These are phyloP conservation scores for Fusarium graminum DNA, from an alignment of 2,329 filamentous ascomycete species.

Conservation along the genomic window DNA sequence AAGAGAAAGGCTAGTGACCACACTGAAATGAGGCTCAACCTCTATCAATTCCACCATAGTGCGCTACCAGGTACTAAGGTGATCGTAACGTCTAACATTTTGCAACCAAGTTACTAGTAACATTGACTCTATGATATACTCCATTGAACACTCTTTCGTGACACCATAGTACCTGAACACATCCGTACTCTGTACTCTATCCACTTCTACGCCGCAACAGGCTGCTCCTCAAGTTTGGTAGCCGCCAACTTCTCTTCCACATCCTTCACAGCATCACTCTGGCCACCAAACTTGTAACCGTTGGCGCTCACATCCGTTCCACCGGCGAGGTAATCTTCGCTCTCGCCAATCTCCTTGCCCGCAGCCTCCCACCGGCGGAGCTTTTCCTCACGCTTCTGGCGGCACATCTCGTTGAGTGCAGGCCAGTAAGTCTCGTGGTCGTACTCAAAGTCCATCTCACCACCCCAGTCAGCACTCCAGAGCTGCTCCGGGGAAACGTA, in stretches of 20 bases:
- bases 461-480: conserved; percentile 79
- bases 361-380: conserved; percentile 80
- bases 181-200: neutral
- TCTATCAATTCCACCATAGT: neutral
- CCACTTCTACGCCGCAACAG: conserved; percentile 35
- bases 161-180: conserved; percentile 2
- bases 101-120: neutral
- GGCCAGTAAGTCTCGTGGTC: conserved; percentile 93
- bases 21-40: conserved; percentile 1
- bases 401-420: conserved; percentile 78
- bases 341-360: conserved; percentile 86
- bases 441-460: conserved; percentile 90
- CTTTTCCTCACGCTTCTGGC: conserved; percentile 72
- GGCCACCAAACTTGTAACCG: conserved; percentile 50
- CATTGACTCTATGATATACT: neutral
- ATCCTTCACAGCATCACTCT: conserved; percentile 35
- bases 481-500: conserved; percentile 87
- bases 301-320: conserved; percentile 55
- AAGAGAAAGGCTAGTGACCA: neutral
- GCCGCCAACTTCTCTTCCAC: conserved; percentile 50
- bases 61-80: neutral
- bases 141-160: neutral
- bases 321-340: conserved; percentile 87
- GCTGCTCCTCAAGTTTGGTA: conserved; percentile 47
- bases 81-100: neutral